Evolutionary conservation across 352 stramenopile genomes (phyloP).

Genomic region (Peronospora belbahrii): DNA sequence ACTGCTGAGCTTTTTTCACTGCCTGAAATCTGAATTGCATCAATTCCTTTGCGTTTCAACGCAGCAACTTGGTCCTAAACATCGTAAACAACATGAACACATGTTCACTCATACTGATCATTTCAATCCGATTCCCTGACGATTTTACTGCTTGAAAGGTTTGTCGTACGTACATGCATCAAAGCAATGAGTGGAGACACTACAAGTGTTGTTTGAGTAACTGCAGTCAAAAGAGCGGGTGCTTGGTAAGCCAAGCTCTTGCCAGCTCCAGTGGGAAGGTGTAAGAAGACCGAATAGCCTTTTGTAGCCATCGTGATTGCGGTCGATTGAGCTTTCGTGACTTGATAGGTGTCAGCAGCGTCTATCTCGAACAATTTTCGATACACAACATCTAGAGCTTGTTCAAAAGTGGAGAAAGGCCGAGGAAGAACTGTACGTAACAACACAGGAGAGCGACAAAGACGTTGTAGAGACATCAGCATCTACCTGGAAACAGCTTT

Average conservation of each 20-base stretch:
- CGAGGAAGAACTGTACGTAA: not conserved
- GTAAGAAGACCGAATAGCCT: conserved; percentile 66
- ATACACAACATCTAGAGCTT: conserved; percentile 24
- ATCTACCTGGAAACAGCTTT: no score
- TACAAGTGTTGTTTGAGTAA: conserved; percentile 44
- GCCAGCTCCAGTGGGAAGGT: conserved; percentile 65
- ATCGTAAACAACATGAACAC: not conserved
- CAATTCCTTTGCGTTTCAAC: conserved; percentile 48
- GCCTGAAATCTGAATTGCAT: conserved; percentile 38
- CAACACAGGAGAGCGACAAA: not conserved
- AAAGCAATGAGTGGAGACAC: conserved; percentile 69
- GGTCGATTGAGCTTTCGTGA: conserved; percentile 35
- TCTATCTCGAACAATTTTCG: conserved; percentile 33
- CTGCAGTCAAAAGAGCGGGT: conserved; percentile 42
- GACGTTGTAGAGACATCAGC: conserved; percentile 8
- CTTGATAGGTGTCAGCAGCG: conserved; percentile 10
- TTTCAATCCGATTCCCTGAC: not conserved
- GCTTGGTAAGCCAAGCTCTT: conserved; percentile 80
- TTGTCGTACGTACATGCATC: conserved; percentile 47
- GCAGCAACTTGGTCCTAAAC: conserved; percentile 63
- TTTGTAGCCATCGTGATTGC: conserved; percentile 35
- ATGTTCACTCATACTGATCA: not conserved
- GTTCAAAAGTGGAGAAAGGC: not conserved
- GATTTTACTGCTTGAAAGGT: not conserved
- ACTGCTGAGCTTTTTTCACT: conserved; percentile 17